Conservation (phyloP, 768 basidiomycete species). For the Tulasnella sp. region DNA sequence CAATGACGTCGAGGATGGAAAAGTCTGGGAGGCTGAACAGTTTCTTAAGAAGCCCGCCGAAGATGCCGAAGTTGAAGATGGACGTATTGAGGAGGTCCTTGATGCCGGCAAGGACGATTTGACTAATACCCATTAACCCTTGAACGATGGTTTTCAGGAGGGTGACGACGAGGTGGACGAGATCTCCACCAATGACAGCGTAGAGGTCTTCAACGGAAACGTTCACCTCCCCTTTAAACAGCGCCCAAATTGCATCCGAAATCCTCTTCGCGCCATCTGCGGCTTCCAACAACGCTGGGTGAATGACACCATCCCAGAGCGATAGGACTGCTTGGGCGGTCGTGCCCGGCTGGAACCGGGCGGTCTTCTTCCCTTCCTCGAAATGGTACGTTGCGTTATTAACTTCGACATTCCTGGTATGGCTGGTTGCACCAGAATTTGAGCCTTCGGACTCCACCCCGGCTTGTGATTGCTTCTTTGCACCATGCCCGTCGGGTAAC, state of each 20-base stretch:
- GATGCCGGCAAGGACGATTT: background rate
- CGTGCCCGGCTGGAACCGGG: background rate
- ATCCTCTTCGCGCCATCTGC: background rate
- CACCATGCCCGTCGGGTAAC: background rate
- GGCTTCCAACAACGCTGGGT: background rate
- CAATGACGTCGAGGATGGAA: conserved; percentile 16
- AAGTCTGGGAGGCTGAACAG: background rate
- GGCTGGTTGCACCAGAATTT: background rate
- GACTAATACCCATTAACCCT: background rate
- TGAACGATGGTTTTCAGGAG: background rate
- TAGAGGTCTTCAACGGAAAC: background rate
- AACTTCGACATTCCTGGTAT: background rate
- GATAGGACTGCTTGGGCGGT: background rate
- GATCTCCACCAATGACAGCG: background rate
- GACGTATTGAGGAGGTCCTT: conserved; percentile 14
- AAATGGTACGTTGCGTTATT: conserved; percentile 21
- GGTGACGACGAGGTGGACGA: background rate
- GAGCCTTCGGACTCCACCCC: background rate
- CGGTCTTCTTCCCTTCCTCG: conserved; percentile 14
- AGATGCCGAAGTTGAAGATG: conserved; percentile 16
- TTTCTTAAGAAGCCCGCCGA: conserved; percentile 13
- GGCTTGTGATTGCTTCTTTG: background rate
- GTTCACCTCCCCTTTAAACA: background rate
- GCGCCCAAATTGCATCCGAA: background rate
- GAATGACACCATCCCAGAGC: background rate